Base-by-base conservation (phyloP, 306 rosid genomes). In the Vigna radiata region DNA sequence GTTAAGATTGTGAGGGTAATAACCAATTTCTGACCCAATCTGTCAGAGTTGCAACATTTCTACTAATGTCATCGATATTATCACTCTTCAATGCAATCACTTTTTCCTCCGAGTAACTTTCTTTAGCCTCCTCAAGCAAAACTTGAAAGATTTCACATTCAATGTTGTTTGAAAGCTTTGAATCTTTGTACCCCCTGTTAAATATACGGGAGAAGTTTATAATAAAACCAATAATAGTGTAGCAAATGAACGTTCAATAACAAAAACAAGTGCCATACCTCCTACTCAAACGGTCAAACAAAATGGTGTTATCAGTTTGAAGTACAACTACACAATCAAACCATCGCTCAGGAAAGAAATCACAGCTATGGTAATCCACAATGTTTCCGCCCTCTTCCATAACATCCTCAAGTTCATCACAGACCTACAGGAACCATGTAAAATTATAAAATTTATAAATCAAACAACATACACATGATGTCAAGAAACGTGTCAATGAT, bases 291-390 rank as follows among this genome's bases (percentile, higher is more conserved):
- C 27, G 96, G 64, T 91, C 97, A 70, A 89, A 92, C 83, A 94
- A 80, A 55, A 90, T 70, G 4, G 98, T 62, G 76, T 89, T 94
- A 55, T 92, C 96, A 0, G 98, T 90, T 79, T 90, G 97, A 70
- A 94, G 98, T 54, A 94, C 98, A 48, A 87, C 91, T 49, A 94
- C 97, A 7, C 79, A 83, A 73, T 94, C 97, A 76, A 94, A 94
- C 98, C 98, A 94, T 23, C 98, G 82, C 88, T 91, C 93, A 0
- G 97, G 98, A 61, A 94, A 94, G 85, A 94, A 94, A 83, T 92
- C 98, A n/a, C 95, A 94, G 18, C 97, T 97, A 55, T 90, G 98
- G 73, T 92, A 84, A 49, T 94, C 98, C 77, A 90, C 96, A 25
- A 94, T 88, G 83, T 81, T 61, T 25, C 96, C 98, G 1, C 97